A percentile compares a stretch with the other conserved stretches of the same genome.
These are phyloP conservation scores for Gloeopeniophorella convolvens DNA, from an alignment of 768 basidiomycete species.

Conservation along the genomic window DNA sequence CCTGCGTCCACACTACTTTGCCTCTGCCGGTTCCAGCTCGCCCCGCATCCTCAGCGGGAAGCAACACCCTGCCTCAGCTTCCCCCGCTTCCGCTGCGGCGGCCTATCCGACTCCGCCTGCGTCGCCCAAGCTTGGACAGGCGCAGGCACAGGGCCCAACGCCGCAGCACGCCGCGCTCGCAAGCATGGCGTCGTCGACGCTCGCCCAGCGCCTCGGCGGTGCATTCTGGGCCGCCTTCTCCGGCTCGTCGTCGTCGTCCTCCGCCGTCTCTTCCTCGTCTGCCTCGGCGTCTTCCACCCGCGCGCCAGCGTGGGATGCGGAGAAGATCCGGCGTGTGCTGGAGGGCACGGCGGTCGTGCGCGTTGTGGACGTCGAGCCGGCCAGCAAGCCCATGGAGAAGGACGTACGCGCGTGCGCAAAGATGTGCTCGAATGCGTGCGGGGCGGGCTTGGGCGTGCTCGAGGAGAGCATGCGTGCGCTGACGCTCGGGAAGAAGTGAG, in stretches of 20 bases:
- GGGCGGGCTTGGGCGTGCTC: conserved; percentile 25
- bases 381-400: not conserved
- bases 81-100: conserved; percentile 1
- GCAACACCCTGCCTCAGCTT: conserved; percentile 1
- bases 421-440: conserved; percentile 13
- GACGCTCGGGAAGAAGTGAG: conserved; percentile 46
- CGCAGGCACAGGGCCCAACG: conserved; percentile 29
- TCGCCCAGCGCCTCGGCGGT: conserved; percentile 58
- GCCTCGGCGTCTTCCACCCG: conserved; percentile 10
- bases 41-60: conserved; percentile 43
- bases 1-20: conserved; percentile 36
- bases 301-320: conserved; percentile 44
- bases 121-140: conserved; percentile 32
- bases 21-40: conserved; percentile 20
- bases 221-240: conserved; percentile 92
- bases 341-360: conserved; percentile 77
- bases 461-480: conserved; percentile 68
- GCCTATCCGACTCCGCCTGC: conserved; percentile 40
- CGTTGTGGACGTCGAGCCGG: conserved; percentile 67
- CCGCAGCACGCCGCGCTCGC: conserved; percentile 52
- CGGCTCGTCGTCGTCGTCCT: conserved; percentile 32
- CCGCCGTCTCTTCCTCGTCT: conserved; percentile 25
- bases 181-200: conserved; percentile 71
- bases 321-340: conserved; percentile 75
- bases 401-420: conserved; percentile 12